Evolutionary conservation across 2,329 filamentous ascomycete species (phyloP), one percentile per base, ranked within the genome.

Genomic region (Canariomyces notabilis): DNA sequence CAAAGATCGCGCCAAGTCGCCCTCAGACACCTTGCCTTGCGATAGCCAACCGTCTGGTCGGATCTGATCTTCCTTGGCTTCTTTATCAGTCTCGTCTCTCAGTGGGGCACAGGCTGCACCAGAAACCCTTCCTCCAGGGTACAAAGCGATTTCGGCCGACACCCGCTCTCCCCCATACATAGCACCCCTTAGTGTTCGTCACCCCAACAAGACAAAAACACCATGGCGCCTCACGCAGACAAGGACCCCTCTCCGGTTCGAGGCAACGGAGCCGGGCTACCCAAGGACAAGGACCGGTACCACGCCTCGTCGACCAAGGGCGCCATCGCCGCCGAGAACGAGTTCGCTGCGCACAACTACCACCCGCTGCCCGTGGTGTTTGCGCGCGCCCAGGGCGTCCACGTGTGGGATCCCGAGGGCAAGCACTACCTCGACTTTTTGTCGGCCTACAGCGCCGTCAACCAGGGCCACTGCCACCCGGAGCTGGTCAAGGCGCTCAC

Each of bases 381-480:
- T 68, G 77, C 91, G 46, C 81, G 82, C 55, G 93, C 89, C 34
- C 79, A 83, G 59, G 93, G 91, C 39, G 85, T 85, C 62, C 83
- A 86, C 51, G 93, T 97, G 48, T 98, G 93, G 91, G 93, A 98
- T 64, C 93, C 93, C 15, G 93, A 98, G 73, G 89, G 87, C 63
- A 87, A 83, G 59, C 84, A 95, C 67, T 97, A 98, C 69, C 82
- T 97, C 60, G 93, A 98, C 72, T 98, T 96, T 72, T 82, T 98
- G 56, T 97, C 91, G 37, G 93, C 93, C 56, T 98, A 98, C 77
- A 94, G 87, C 58, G 93, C 93, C 52, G 89, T 97, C 64, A 97
- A 97, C 74, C 91, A 97, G 70, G 91, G 91, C 53, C 91, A 98
- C 70, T 97, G 91, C 71, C 91, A 98, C 71, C 93, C 93, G 5